phyloP scores from a whole-genome alignment of 2,329 filamentous ascomycete species.

The Penicillium psychrosexuale region DNA sequence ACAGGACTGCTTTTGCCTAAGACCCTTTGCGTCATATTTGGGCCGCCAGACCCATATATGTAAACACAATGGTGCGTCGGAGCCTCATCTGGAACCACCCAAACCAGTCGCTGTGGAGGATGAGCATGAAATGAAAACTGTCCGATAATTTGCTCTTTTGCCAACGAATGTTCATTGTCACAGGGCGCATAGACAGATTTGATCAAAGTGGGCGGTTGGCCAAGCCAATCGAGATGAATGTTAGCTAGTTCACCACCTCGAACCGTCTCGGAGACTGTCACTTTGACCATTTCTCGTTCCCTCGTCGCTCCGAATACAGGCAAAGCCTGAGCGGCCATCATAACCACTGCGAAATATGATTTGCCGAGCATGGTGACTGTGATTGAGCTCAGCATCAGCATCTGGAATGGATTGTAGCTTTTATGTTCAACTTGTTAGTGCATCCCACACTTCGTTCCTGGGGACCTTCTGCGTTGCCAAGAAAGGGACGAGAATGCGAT shows the following conservation, averaged over 20 bases:
- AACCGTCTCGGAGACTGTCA: slow-evolving; percentile 7
- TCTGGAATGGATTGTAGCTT: background rate
- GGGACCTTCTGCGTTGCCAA: slow-evolving; percentile 9
- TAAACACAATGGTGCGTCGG: slow-evolving; percentile 4
- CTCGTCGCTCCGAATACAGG: background rate
- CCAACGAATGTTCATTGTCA: background rate
- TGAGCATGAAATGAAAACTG: background rate
- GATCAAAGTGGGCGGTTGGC: background rate
- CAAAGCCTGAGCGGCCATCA: background rate
- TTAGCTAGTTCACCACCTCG: slow-evolving; percentile 10
- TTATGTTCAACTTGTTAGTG: background rate
- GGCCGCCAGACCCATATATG: background rate
- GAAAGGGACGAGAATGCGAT: background rate
- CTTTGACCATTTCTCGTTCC: background rate
- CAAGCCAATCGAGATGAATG: slow-evolving; percentile 6
- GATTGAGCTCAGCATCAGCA: background rate
- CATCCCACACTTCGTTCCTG: background rate
- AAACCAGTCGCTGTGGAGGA: slow-evolving; percentile 10
- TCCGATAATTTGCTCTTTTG: slow-evolving; percentile 1
- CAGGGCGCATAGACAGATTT: slow-evolving; percentile 6
- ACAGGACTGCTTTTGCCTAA: slow-evolving; percentile 11
- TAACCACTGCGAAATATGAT: background rate
- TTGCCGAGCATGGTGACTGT: background rate
- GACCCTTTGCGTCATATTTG: background rate
- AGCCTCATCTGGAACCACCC: slow-evolving; percentile 11